Base-by-base conservation (phyloP, 257 asterid species). In the Perilla frutescens region DNA sequence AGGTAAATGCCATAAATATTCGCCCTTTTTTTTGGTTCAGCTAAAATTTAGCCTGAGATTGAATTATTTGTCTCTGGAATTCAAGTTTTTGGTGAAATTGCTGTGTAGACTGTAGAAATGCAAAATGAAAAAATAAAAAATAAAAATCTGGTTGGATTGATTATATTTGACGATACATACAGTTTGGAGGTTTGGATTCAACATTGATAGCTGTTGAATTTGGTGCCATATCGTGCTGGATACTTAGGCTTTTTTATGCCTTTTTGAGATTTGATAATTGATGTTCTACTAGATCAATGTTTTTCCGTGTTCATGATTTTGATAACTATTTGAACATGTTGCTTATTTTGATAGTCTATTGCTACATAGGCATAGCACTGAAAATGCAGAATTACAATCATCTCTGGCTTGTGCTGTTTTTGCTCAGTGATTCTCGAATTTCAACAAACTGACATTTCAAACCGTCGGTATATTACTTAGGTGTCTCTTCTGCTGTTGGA, bases 401-500 rank as follows among this genome's bases (percentile, higher is more conserved):
- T 39, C 47, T 69, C 4, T 37, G 56, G 7, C 6, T 29, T n/a
- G 10, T 47, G 69, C 20, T 62, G 40, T 63, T 26, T 9, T 15
- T 20, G 49, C 13, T 37, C 45, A 54, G 20, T 20, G 58, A 55
- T 55, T 75, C 29, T 72, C 68, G 66, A 37, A 51, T 44, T 74
- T 34, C 7, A 6, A 51, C 6, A 20, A 15, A 36, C 26, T 71
- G 75, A 60, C 31, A 47, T 76, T 8, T 15, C 58, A 43, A 36
- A 66, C 43, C 34, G 6, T 61, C 67, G 45, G 31, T 73, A 9
- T 4, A 40, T 76, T 72, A 63, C 44, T 11, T 76, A 93, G 98
- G 96, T 89, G 41, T 86, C 98, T 54, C 49, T 89, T 64, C 41
- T 91, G 79, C 86, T 85, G 31, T 43, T 93, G 83, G 91, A 89